These are phyloP conservation scores for Lactuca sativa DNA, from an alignment of 129 eudicot species.

Conservation along the genomic window DNA sequence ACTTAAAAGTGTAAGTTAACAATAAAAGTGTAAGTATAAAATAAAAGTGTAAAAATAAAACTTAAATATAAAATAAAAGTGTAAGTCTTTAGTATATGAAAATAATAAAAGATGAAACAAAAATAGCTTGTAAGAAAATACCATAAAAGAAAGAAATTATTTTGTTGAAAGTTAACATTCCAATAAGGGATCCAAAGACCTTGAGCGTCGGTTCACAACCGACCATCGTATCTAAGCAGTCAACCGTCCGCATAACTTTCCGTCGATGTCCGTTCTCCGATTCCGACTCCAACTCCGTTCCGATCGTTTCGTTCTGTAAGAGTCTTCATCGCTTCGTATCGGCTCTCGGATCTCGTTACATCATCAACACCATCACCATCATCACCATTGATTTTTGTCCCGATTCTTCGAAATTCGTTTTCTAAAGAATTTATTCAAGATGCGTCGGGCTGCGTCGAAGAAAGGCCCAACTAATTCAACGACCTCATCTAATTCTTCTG, in stretches of 20 bases:
- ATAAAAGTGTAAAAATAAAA: too few species aligned
- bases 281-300: conserved; percentile 9
- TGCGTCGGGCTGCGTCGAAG: conserved; percentile 73
- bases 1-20: too few species aligned
- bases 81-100: too few species aligned
- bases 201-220: conserved; percentile 13
- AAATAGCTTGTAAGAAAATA: too few species aligned
- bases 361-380: conserved; percentile 3
- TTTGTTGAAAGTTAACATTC: too few species aligned
- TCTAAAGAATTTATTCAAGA: conserved; percentile 27
- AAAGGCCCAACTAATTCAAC: conserved; percentile 55
- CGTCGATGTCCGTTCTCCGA: conserved; percentile 10
- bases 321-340: conserved; percentile 4
- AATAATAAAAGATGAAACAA: too few species aligned
- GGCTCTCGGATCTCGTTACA: conserved; percentile 4
- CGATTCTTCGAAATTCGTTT: conserved; percentile 16
- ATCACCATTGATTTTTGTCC: conserved; percentile 1
- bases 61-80: too few species aligned
- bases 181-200: conserved; percentile 12
- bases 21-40: too few species aligned
- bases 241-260: conserved; percentile 26
- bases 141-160: too few species aligned
- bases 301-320: conserved; percentile 16
- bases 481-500: conserved; percentile 50
- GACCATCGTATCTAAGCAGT: conserved; percentile 32